Percentiles rank a stretch among this genome's conserved stretches.
These are phyloP conservation scores for Beauveria medogensis DNA, from an alignment of 2,329 filamentous ascomycete species.

Conservation along the genomic window DNA sequence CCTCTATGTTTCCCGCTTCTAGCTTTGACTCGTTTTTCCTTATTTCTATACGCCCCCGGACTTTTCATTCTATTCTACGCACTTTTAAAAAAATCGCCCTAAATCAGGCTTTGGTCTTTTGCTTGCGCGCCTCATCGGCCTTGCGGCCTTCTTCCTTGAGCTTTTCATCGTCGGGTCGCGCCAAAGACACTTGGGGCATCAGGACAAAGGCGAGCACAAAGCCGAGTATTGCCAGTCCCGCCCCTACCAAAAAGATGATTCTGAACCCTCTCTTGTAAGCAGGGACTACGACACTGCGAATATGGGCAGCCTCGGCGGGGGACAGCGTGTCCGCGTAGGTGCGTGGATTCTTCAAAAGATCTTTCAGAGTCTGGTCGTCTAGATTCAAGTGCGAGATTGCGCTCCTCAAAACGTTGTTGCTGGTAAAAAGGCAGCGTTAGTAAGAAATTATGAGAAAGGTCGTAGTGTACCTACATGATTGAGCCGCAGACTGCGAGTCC, in stretches of 20 bases:
- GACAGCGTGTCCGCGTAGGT: constrained; percentile 23
- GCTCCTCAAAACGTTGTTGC: constrained; percentile 29
- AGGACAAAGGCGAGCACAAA: constrained; percentile 30
- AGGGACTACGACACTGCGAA: constrained; percentile 26
- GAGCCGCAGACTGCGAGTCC: constrained; percentile 32
- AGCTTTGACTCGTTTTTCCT: neutral
- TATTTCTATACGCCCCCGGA: neutral
- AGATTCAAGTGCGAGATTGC: constrained; percentile 22
- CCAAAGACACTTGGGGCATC: constrained; percentile 32
- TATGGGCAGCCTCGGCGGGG: constrained; percentile 19
- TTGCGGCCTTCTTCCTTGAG: constrained; percentile 27
- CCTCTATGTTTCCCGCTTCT: too few relatives aligned
- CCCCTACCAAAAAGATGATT: constrained; percentile 30
- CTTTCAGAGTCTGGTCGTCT: constrained; percentile 15
- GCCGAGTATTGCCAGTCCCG: constrained; percentile 25
- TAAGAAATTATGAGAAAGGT: neutral
- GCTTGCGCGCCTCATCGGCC: constrained; percentile 6
- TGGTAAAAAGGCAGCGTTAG: constrained; percentile 12
- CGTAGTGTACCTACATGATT: constrained; percentile 22
- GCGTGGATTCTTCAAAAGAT: constrained; percentile 26
- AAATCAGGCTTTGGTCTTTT: constrained; percentile 1
- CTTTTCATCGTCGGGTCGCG: constrained; percentile 27
- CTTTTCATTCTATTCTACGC: neutral
- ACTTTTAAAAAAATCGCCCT: accelerated
- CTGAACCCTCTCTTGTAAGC: constrained; percentile 29